A percentile compares a stretch with the other conserved stretches of the same genome.
phyloP scores from a whole-genome alignment of 805 yeast species.

The Candida vartiovaarae region DNA sequence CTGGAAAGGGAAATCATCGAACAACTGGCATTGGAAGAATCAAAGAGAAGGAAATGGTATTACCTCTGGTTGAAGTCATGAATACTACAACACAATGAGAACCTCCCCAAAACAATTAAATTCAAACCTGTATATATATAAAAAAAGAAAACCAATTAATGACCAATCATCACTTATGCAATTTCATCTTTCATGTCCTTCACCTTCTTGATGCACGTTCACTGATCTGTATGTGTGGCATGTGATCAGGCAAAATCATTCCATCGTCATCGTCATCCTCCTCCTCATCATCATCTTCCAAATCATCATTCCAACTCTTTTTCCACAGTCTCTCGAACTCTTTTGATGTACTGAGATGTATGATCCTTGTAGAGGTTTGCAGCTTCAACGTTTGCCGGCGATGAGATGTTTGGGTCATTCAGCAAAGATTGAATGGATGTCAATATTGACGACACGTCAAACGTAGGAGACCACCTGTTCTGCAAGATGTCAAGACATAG shows the following conservation, averaged over 20 bases:
- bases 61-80: slow-evolving; percentile 20
- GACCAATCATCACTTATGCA: not conserved
- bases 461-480: slow-evolving; percentile 97
- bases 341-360: slow-evolving; percentile 80
- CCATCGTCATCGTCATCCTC: slow-evolving; percentile 22
- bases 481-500: slow-evolving; percentile 93
- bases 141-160: too few relatives aligned
- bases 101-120: too few relatives aligned
- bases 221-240: not conserved
- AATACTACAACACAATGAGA: not conserved
- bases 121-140: too few relatives aligned
- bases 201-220: too few relatives aligned
- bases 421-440: slow-evolving; percentile 88
- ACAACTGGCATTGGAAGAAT: not conserved
- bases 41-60: slow-evolving; percentile 18
- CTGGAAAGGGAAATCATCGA: slow-evolving; percentile 11
- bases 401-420: slow-evolving; percentile 93
- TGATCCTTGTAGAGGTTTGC: slow-evolving; percentile 94
- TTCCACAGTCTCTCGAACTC: slow-evolving; percentile 94
- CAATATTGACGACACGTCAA: slow-evolving; percentile 91
- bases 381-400: slow-evolving; percentile 98
- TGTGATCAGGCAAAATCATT: not conserved
- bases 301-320: slow-evolving; percentile 86
- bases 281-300: slow-evolving; percentile 47
- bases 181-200: not conserved